phyloP scores from a whole-genome alignment of 306 rosid genomes.

The Comarum palustre region DNA sequence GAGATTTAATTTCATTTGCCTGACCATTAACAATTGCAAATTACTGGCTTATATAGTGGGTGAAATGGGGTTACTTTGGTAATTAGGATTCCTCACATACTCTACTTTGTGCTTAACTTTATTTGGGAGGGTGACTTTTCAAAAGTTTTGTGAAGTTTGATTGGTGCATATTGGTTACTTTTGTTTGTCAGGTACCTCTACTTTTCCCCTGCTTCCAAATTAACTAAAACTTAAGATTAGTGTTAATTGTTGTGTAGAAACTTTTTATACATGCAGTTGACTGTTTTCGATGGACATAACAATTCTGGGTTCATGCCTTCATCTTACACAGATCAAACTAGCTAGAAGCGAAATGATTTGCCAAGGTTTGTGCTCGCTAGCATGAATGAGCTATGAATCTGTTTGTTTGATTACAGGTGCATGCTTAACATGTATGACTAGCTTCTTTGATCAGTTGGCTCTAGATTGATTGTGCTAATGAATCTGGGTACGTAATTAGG shows the following conservation, averaged over 20 bases:
- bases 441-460: conserved; percentile 6
- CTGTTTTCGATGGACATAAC: background rate
- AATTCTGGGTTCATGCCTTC: background rate
- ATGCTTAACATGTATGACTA: background rate
- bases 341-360: background rate
- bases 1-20: conserved; percentile 26
- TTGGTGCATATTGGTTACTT: conserved; percentile 13
- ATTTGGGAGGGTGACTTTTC: conserved; percentile 17
- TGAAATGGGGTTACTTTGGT: conserved; percentile 21
- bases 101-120: conserved; percentile 9
- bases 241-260: background rate
- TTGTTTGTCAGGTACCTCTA: conserved; percentile 11
- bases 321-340: background rate
- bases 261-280: background rate
- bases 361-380: background rate
- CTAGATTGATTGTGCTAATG: background rate
- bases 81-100: conserved; percentile 15
- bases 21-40: conserved; percentile 22
- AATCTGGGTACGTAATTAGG: background rate
- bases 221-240: background rate
- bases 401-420: background rate
- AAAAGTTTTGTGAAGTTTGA: conserved; percentile 20
- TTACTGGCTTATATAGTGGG: conserved; percentile 17
- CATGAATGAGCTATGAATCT: background rate
- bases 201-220: background rate